Evolutionary conservation across 768 basidiomycete species (phyloP).

Genomic region (Phlebiopsis flavidoalba): DNA sequence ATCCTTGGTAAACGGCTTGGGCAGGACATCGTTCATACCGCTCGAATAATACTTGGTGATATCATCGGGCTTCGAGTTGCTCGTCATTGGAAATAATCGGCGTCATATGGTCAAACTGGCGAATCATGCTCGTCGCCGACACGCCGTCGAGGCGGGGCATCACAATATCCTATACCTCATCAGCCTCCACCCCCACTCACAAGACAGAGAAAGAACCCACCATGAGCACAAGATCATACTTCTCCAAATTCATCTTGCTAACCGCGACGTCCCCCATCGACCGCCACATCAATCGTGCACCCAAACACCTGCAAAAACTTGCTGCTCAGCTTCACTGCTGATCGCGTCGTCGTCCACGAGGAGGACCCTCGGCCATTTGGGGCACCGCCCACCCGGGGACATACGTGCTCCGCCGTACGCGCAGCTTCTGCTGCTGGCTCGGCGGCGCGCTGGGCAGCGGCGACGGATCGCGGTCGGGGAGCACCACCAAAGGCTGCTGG

Average conservation of each 20-base stretch:
- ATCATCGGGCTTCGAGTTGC: constrained; percentile 88
- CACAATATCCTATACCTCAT: constrained; percentile 80
- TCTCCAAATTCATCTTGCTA: constrained; percentile 93
- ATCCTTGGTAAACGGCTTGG: constrained; percentile 98
- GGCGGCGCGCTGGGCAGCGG: constrained; percentile 10
- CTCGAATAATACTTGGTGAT: constrained; percentile 88
- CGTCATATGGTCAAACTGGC: constrained; percentile 92
- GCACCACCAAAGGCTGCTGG: constrained; percentile 17
- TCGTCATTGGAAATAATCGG: constrained; percentile 98
- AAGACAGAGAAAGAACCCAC: constrained; percentile 34
- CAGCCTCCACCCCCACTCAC: not conserved
- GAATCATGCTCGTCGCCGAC: constrained; percentile 86
- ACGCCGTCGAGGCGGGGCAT: constrained; percentile 90
- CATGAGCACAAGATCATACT: constrained; percentile 96
- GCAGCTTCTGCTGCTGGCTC: constrained; percentile 39
- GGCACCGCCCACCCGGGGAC: constrained; percentile 91
- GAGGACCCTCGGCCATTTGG: constrained; percentile 81
- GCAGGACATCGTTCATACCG: constrained; percentile 95
- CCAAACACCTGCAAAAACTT: constrained; percentile 96
- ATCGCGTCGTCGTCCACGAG: constrained; percentile 96
- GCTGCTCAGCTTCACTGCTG: constrained; percentile 77
- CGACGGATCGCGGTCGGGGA: not conserved
- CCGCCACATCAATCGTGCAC: constrained; percentile 90
- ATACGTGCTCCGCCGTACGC: constrained; percentile 72
- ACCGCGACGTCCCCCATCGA: constrained; percentile 91